Evolutionary conservation across 176 grass and related monocot genomes (phyloP).

Genomic region (Melocanna baccifera): DNA sequence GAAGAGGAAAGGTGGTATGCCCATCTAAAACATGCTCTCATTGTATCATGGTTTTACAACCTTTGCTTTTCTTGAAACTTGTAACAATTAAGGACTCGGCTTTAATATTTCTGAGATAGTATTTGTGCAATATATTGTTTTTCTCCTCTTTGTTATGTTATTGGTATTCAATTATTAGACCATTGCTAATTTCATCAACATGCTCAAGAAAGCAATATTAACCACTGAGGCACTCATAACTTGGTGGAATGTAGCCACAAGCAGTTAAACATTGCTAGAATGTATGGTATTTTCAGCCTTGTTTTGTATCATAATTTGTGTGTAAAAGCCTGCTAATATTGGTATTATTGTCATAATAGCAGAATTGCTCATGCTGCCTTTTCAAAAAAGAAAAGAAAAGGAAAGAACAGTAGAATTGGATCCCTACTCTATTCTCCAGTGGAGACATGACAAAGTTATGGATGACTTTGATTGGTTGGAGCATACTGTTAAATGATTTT

Average conservation of each 20-base stretch:
- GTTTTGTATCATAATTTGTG: not conserved
- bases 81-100: not conserved
- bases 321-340: not conserved
- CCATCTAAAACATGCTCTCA: not conserved
- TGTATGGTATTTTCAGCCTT: not conserved
- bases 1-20: slow-evolving; percentile 73
- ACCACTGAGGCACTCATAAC: not conserved
- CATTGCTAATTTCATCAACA: not conserved
- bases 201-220: not conserved
- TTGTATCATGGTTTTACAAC: not conserved
- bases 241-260: not conserved
- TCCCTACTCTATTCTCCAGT: not conserved
- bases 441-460: not conserved
- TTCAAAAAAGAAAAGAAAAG: too few relatives aligned
- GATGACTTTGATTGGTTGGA: not conserved
- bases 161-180: not conserved
- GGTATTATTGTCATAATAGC: not conserved
- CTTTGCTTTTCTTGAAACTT: not conserved
- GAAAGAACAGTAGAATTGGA: not conserved
- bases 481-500: not conserved
- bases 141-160: not conserved
- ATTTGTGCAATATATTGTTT: not conserved
- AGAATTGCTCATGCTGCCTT: not conserved
- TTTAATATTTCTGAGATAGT: not conserved
- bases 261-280: not conserved